Evolutionary conservation across 768 basidiomycete genomes (phyloP).

Genomic region (Gymnopilus junonius): DNA sequence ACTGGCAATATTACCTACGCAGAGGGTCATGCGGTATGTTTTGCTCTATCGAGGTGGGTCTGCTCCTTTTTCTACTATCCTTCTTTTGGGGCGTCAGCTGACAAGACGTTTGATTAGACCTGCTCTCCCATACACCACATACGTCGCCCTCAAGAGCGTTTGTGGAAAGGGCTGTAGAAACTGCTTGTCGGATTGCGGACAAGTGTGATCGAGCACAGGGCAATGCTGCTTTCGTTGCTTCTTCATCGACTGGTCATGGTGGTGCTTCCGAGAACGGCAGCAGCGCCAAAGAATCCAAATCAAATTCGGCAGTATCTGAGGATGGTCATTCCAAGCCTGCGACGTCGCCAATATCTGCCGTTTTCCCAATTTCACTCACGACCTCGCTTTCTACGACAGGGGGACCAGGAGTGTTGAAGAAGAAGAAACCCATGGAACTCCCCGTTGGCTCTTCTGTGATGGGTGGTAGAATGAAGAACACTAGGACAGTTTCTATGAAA

Average conservation of each 20-base stretch:
- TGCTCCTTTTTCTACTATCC: not conserved
- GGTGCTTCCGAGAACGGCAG: not conserved
- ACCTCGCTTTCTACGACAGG: not conserved
- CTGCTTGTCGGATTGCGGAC: conserved; percentile 32
- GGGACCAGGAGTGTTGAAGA: not conserved
- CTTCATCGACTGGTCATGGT: not conserved
- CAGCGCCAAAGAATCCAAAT: not conserved
- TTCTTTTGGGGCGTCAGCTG: not conserved
- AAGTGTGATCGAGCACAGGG: conserved; percentile 31
- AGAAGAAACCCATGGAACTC: not conserved
- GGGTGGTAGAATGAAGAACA: not conserved
- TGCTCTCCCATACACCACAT: conserved; percentile 54
- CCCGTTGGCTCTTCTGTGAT: not conserved
- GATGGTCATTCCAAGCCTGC: not conserved
- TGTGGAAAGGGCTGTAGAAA: conserved; percentile 31
- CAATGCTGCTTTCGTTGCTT: conserved; percentile 27
- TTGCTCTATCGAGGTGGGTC: conserved; percentile 62
- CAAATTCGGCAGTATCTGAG: not conserved
- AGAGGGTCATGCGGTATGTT: conserved; percentile 66
- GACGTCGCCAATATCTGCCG: not conserved
- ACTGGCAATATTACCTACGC: conserved; percentile 67
- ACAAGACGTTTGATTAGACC: conserved; percentile 40
- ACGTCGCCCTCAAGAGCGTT: conserved; percentile 41
- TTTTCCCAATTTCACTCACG: not conserved
- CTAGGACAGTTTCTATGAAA: not conserved